Evolutionary conservation across 345 rosid species (phyloP).

Genomic region (Citrus australasica): DNA sequence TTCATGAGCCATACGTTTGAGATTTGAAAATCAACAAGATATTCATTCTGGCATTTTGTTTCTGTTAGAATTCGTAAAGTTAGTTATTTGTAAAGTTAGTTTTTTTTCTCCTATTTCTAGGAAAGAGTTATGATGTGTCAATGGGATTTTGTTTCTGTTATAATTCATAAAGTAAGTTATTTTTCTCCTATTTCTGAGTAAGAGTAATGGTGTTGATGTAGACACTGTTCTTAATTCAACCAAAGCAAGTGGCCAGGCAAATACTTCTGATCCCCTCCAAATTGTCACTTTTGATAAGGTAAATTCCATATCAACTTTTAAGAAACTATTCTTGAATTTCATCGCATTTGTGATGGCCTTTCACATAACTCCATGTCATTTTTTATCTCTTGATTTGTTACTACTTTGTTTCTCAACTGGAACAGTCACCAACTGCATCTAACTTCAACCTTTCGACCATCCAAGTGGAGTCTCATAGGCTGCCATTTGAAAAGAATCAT

Average conservation of each 20-base stretch:
- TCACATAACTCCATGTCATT: neutral
- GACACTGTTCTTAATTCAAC: slow-evolving; percentile 25
- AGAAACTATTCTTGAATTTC: neutral
- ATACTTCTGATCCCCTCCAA: slow-evolving; percentile 16
- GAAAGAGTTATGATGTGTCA: slow-evolving; percentile 6
- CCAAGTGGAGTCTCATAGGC: slow-evolving; percentile 28
- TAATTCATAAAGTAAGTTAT: neutral
- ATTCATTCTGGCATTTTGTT: neutral
- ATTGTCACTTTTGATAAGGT: slow-evolving; percentile 32
- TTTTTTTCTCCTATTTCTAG: neutral
- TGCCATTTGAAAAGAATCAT: slow-evolving; percentile 35
- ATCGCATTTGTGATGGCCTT: neutral
- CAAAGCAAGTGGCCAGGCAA: slow-evolving; percentile 25
- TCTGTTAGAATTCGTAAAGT: neutral
- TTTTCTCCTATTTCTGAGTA: neutral
- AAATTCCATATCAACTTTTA: slow-evolving; percentile 1
- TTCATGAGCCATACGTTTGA: neutral
- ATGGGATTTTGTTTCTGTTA: neutral
- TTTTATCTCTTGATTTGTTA: neutral
- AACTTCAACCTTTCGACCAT: slow-evolving; percentile 17
- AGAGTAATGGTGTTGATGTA: slow-evolving; percentile 18
- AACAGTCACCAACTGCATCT: slow-evolving; percentile 23
- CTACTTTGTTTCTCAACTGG: neutral
- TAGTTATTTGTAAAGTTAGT: neutral
- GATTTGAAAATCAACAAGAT: neutral